Conservation (phyloP, 371 early-diverging fungal species). For the Apophysomyces trapeziformis region DNA sequence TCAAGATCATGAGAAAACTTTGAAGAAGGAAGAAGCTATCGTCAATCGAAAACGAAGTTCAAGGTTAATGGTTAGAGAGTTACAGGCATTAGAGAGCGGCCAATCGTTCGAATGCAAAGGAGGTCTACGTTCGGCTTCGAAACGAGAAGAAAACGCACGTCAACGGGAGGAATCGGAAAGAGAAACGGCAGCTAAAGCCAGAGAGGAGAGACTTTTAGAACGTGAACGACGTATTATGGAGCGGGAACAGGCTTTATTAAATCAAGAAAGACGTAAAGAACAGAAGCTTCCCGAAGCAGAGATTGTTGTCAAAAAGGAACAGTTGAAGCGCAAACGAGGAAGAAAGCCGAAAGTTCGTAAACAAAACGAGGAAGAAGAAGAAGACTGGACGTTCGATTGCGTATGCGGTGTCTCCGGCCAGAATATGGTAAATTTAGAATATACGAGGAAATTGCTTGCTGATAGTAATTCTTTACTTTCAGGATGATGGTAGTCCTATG, state of each 20-base stretch:
- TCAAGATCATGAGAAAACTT: constrained; percentile 56
- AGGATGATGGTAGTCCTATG: constrained; percentile 79
- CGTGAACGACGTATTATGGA: constrained; percentile 57
- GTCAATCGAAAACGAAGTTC: constrained; percentile 70
- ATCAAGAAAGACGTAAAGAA: constrained; percentile 24
- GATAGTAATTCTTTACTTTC: constrained; percentile 1
- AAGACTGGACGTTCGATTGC: constrained; percentile 61
- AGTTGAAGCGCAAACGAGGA: constrained; percentile 32
- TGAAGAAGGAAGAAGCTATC: constrained; percentile 58
- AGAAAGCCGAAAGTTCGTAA: constrained; percentile 31
- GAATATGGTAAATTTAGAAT: constrained; percentile 48
- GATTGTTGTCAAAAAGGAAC: constrained; percentile 16
- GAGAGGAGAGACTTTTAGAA: constrained; percentile 54
- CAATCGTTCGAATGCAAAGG: not conserved
- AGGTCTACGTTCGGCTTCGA: constrained; percentile 29
- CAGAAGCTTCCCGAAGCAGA: constrained; percentile 17
- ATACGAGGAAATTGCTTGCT: not conserved
- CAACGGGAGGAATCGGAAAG: constrained; percentile 40
- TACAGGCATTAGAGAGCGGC: constrained; percentile 53
- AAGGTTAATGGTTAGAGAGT: constrained; percentile 62
- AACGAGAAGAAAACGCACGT: constrained; percentile 43
- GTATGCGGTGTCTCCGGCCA: constrained; percentile 61
- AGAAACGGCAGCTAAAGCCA: constrained; percentile 45
- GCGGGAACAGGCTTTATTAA: constrained; percentile 44
- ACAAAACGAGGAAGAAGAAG: constrained; percentile 49